Base-by-base conservation (phyloP, 768 basidiomycete genomes). In the Suillus americanus region DNA sequence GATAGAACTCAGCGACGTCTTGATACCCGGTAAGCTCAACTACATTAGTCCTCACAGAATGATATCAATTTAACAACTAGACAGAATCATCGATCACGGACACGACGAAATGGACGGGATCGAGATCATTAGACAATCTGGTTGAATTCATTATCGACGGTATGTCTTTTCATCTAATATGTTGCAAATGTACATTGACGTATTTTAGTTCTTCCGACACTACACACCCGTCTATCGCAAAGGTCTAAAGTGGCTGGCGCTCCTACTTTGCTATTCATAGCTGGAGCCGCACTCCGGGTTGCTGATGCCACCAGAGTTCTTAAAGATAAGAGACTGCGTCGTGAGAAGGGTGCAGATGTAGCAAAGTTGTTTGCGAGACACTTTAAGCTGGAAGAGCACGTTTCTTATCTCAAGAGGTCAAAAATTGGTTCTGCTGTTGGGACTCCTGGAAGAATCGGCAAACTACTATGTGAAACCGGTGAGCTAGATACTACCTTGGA, bases 291-390 rank as follows among this genome's bases (percentile, higher is more conserved):
- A 5, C 82, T 98, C 41, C 86, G 97, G 60, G 95, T 95, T n/a
- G 89, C 88, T 60, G 94, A 98, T 75, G 85, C 95, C 23, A 90
- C 92, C 43, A 81, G 94, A 64, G 79, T 86, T 61, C 81, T 95
- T 62, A 89, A 85, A 74, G 84, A 88, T 76, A 87, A 84, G 76
- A 85, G 78, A 67, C 80, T 93, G 60, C 81, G 87, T 62, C 90
- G 91, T 41, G 89, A 92, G 28, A 95, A 94, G 73, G 89, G 92
- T 62, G 94, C 92, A 13, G 94, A 97, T 68, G 89, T 97, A 38
- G 95, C 92, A 25, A 98, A 98, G 76, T 85, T 99, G 33, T 99
- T 99, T 71, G 94, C 96, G 37, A 95, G 90, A 76, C 96, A 99
- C 74, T 88, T 97, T 79, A 97, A 96, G 78, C 80, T 96, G 46